Evolutionary conservation across 2,329 filamentous ascomycete species (phyloP).

Genomic region (Metarhizium robertsii): DNA sequence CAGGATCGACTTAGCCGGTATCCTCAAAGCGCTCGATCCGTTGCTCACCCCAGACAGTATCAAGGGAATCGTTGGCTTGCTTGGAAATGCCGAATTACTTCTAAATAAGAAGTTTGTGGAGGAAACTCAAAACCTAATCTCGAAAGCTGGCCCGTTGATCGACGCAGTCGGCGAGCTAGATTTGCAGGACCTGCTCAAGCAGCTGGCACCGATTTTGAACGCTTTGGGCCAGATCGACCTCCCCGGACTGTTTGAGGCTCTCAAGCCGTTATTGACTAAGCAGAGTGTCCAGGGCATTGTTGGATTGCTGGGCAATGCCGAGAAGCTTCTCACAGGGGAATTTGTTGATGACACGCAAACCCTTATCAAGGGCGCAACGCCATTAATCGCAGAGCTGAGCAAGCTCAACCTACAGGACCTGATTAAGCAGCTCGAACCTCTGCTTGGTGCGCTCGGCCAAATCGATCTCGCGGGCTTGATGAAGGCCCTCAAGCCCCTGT

Average conservation of each 20-base stretch:
- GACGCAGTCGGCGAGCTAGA: constrained; percentile 4
- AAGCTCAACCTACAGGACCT: constrained; percentile 23
- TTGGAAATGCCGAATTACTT: constrained; percentile 18
- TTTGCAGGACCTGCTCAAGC: constrained; percentile 8
- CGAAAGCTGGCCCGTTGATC: constrained; percentile 16
- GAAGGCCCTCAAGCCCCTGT: constrained; percentile 15
- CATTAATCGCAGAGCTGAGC: constrained; percentile 16
- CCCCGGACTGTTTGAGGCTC: constrained; percentile 16
- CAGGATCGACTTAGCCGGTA: constrained; percentile 20
- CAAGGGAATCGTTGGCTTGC: constrained; percentile 22
- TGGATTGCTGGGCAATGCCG: constrained; percentile 20
- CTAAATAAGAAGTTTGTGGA: constrained; percentile 18
- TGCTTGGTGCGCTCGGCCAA: constrained; percentile 21
- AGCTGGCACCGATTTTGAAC: constrained; percentile 20
- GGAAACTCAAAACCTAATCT: constrained; percentile 17
- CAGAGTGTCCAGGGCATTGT: constrained; percentile 21
- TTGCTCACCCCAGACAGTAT: constrained; percentile 19
- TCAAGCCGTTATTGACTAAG: constrained; percentile 18
- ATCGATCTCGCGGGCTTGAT: constrained; percentile 22
- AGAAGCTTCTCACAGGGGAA: constrained; percentile 16
- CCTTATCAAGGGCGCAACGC: constrained; percentile 23
- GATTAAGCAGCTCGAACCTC: constrained; percentile 22
- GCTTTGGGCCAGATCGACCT: constrained; percentile 23
- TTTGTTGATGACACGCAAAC: constrained; percentile 20
- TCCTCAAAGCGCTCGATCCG: constrained; percentile 17